Base-by-base conservation (phyloP, 257 asterid species). In the Nicotiana knightiana region DNA sequence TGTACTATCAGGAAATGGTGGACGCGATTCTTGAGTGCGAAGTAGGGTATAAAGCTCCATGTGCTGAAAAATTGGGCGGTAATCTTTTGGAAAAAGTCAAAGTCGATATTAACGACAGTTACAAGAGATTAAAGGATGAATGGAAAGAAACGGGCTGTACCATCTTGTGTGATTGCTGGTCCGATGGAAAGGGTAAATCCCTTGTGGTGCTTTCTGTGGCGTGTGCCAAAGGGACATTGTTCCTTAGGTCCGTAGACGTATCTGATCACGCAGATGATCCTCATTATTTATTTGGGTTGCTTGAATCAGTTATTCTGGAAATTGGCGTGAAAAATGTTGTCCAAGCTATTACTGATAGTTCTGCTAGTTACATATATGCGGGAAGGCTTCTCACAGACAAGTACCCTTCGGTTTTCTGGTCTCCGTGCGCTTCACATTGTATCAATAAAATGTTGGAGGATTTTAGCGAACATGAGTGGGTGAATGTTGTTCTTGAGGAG, bases 391-490 rank as follows among this genome's bases (percentile, higher is more conserved):
- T 89, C 28, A 85, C 87, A 88, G 87, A 81, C 3, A 89, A 84
- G 82, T 87, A 87, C 80, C 86, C 88, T 61, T 81, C 87, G 8
- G 35, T 89, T 17, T 89, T 87, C 82, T 89, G 90, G 87, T 87
- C 92, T 81, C 90, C 92, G 7, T 87, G 92, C 81, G 87, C 89
- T 24, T 87, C 92, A 28, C 62, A 82, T 73, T 89, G 89, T 81
- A 77, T 86, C 59, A 78, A 66, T 76, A 81, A 65, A 58, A 89
- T 86, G 54, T 84, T 89, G 87, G 87, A 87, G 76, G 92, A 89
- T 85, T 66, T 87, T 35, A 77, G 88, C 67, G 16, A 86, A 83
- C 82, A 58, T 58, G 89, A 89, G 54, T 86, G 90, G 89, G 85
- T 86, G 81, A 83, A 79, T 24, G 63, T 73, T 67, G 90, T 89